Conservation (phyloP, 768 basidiomycete species). For the Chiua virens region DNA sequence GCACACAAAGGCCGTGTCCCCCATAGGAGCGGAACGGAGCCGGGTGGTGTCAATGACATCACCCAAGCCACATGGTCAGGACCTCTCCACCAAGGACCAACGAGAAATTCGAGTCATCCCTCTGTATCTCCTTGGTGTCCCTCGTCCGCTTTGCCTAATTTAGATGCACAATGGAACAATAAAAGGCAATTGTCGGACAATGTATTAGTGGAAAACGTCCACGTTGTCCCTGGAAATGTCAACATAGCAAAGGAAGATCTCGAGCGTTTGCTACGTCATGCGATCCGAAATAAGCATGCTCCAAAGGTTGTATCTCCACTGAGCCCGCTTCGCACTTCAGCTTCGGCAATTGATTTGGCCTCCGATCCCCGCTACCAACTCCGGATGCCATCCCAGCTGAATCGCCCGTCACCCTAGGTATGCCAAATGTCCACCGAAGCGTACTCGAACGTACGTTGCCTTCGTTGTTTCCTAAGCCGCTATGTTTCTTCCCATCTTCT, state of each 20-base stretch:
- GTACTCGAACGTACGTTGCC: slow-evolving; percentile 29
- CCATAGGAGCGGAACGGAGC: slow-evolving; percentile 34
- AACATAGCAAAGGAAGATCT: slow-evolving; percentile 19
- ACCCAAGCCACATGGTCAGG: slow-evolving; percentile 5
- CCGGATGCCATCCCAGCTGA: slow-evolving; percentile 24
- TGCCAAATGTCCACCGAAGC: slow-evolving; percentile 9
- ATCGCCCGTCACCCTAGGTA: slow-evolving; percentile 24
- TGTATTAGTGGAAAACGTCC: background rate
- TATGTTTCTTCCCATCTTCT: slow-evolving; percentile 2
- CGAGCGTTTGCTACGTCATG: slow-evolving; percentile 26
- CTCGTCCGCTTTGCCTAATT: slow-evolving; percentile 4
- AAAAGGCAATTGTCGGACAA: background rate
- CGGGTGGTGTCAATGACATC: slow-evolving; percentile 20
- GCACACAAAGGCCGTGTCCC: slow-evolving; percentile 19
- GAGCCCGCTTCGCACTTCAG: slow-evolving; percentile 28
- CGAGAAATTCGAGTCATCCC: background rate
- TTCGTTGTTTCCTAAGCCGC: background rate
- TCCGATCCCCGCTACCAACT: slow-evolving; percentile 14
- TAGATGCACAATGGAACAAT: slow-evolving; percentile 5
- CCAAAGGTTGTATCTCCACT: slow-evolving; percentile 31
- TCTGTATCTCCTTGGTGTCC: slow-evolving; percentile 7
- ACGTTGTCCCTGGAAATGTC: background rate
- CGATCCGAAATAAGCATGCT: slow-evolving; percentile 23
- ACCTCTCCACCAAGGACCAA: background rate
- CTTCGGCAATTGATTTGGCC: slow-evolving; percentile 12